Percentiles rank a stretch among this genome's conserved stretches.
phyloP scores from a whole-genome alignment of 805 yeast species.

The Zygoascus ofunaensis region DNA sequence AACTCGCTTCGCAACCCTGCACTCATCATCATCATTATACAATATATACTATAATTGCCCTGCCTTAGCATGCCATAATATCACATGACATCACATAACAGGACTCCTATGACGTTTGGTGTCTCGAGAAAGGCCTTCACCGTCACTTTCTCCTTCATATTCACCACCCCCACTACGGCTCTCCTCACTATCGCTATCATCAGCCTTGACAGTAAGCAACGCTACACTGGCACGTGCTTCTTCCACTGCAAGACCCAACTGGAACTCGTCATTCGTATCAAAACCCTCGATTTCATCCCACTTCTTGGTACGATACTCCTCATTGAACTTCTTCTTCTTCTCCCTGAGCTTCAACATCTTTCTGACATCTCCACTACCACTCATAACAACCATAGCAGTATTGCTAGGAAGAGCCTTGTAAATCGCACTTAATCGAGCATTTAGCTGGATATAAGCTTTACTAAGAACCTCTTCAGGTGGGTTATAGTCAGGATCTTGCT shows the following conservation, averaged over 20 bases:
- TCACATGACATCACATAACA: too few species aligned
- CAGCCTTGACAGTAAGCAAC: conserved; percentile 41
- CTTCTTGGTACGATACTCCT: conserved; percentile 35
- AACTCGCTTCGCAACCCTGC: background rate
- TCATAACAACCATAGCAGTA: conserved; percentile 50
- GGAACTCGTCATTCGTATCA: conserved; percentile 48
- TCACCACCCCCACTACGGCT: background rate
- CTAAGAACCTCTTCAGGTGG: conserved; percentile 14
- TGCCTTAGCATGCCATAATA: too few species aligned
- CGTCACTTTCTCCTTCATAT: too few species aligned
- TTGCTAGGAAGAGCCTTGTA: conserved; percentile 47
- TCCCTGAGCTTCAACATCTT: conserved; percentile 36
- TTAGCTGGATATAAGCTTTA: conserved; percentile 30
- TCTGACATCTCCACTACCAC: conserved; percentile 55
- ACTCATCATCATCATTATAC: background rate
- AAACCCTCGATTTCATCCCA: conserved; percentile 36
- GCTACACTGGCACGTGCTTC: conserved; percentile 54
- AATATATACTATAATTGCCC: too few species aligned
- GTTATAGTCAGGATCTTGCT: background rate
- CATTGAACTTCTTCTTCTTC: conserved; percentile 36
- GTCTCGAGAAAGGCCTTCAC: too few species aligned
- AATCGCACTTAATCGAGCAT: conserved; percentile 38
- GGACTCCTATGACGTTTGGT: too few species aligned
- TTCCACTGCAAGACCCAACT: conserved; percentile 38
- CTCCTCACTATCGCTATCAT: background rate